Evolutionary conservation across 1,284 basidiomycete genomes (phyloP).

Genomic region (Heterobasidion irregulare): DNA sequence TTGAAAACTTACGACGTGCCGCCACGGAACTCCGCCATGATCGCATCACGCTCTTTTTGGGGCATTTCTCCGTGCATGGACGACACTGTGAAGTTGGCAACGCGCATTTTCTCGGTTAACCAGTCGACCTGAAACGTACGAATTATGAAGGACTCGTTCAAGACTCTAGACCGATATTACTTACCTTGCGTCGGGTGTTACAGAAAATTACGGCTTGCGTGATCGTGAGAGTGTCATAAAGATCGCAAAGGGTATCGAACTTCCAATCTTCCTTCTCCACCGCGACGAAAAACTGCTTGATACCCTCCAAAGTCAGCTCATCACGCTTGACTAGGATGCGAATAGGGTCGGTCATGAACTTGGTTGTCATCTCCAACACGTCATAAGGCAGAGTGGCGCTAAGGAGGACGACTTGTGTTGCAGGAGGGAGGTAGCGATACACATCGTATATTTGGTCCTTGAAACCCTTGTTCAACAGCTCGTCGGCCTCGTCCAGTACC

Average conservation of each 20-base stretch:
- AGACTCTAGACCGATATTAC: constrained; percentile 7
- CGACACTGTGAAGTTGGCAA: constrained; percentile 93
- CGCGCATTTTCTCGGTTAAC: constrained; percentile 98
- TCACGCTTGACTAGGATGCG: constrained; percentile 99
- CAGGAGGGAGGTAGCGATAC: constrained; percentile 96
- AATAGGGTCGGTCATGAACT: constrained; percentile 99
- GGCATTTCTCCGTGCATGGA: constrained; percentile 99
- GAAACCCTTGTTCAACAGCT: constrained; percentile 97
- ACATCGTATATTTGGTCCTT: constrained; percentile 99
- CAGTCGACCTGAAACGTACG: constrained; percentile 77
- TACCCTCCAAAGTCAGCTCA: constrained; percentile 97
- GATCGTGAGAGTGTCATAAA: constrained; percentile 98
- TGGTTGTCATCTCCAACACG: constrained; percentile 98
- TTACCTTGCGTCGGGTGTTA: constrained; percentile 93
- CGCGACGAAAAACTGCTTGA: constrained; percentile 99
- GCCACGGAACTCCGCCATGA: constrained; percentile 97
- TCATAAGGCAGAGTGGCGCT: constrained; percentile 96
- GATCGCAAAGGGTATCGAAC: constrained; percentile 96
- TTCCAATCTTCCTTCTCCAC: constrained; percentile 99
- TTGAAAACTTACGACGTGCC: constrained; percentile 72
- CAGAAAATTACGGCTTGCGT: constrained; percentile 99
- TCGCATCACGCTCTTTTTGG: constrained; percentile 96
- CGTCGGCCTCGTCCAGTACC: constrained; percentile 96
- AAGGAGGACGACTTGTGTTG: constrained; percentile 95
- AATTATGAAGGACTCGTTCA: too few species aligned